Evolutionary conservation across 2,329 filamentous ascomycete genomes (phyloP).

Genomic region (Drechslerella dactyloides): DNA sequence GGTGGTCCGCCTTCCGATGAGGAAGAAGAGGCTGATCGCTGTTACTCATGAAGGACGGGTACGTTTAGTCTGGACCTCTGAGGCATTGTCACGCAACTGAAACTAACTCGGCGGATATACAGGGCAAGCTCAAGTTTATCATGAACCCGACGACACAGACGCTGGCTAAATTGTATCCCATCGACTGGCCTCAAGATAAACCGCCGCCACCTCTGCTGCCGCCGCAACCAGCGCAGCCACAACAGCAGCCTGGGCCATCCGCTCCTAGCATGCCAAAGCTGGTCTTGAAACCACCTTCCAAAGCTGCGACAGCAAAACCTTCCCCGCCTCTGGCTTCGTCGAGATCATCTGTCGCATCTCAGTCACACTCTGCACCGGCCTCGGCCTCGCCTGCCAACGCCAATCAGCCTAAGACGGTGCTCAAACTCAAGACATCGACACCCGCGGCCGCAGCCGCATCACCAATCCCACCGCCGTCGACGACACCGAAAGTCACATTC

Average conservation of each 20-base stretch:
- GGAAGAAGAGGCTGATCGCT: conserved; percentile 62
- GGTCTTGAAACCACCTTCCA: conserved; percentile 26
- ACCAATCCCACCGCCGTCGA: conserved; percentile 12
- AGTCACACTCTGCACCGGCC: conserved; percentile 26
- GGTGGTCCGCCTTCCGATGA: conserved; percentile 57
- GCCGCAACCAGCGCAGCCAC: neutral
- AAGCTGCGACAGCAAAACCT: conserved; percentile 20
- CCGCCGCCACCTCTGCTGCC: conserved; percentile 15
- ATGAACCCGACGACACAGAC: conserved; percentile 46
- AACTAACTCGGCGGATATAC: conserved; percentile 1
- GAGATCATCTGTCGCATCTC: conserved; percentile 24
- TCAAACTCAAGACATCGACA: conserved; percentile 28
- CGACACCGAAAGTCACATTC: conserved; percentile 26
- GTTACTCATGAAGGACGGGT: conserved; percentile 59
- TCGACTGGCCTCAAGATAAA: conserved; percentile 37
- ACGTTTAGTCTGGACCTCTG: conserved; percentile 39
- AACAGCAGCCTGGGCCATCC: neutral
- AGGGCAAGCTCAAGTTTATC: conserved; percentile 54
- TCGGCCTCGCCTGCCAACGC: conserved; percentile 17
- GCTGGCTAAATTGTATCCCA: conserved; percentile 30
- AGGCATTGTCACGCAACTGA: neutral
- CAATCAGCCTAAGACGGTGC: conserved; percentile 22
- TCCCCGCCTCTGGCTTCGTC: conserved; percentile 22
- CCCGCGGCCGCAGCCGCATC: conserved; percentile 19
- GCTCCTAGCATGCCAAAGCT: conserved; percentile 29